Conservation (phyloP, 1,284 basidiomycete genomes). For the Porodaedalea pini region DNA sequence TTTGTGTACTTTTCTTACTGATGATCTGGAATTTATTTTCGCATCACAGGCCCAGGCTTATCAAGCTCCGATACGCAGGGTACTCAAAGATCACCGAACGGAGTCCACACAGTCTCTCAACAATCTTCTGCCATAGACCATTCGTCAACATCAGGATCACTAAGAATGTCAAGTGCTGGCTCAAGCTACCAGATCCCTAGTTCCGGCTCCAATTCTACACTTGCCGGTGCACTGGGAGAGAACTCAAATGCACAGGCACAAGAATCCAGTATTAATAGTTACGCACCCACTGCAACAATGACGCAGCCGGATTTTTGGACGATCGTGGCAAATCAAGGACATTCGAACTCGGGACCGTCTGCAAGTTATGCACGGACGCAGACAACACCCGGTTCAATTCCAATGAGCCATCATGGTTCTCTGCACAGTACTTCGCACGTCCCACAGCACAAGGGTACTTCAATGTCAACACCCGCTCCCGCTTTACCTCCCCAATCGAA, state of each 20-base stretch:
- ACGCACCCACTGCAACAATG: too few species aligned
- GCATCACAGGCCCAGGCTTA: too few species aligned
- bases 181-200: not conserved
- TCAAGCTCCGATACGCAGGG: too few species aligned
- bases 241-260: not conserved
- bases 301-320: not conserved
- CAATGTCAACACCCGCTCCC: too few species aligned
- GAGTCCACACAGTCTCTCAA: not conserved
- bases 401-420: too few species aligned
- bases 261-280: not conserved
- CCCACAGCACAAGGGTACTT: too few species aligned
- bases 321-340: not conserved
- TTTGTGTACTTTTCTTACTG: too few species aligned
- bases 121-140: not conserved
- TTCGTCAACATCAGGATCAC: not conserved
- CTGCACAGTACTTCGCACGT: too few species aligned
- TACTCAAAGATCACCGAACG: too few species aligned
- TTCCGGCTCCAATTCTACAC: not conserved
- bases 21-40: too few species aligned
- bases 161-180: not conserved
- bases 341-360: not conserved
- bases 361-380: not conserved
- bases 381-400: not conserved
- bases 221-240: slow-evolving; percentile 10
- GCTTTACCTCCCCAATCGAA: too few species aligned